Conservation (phyloP, 2,329 filamentous ascomycete genomes). For the Cladosporium colombiae region DNA sequence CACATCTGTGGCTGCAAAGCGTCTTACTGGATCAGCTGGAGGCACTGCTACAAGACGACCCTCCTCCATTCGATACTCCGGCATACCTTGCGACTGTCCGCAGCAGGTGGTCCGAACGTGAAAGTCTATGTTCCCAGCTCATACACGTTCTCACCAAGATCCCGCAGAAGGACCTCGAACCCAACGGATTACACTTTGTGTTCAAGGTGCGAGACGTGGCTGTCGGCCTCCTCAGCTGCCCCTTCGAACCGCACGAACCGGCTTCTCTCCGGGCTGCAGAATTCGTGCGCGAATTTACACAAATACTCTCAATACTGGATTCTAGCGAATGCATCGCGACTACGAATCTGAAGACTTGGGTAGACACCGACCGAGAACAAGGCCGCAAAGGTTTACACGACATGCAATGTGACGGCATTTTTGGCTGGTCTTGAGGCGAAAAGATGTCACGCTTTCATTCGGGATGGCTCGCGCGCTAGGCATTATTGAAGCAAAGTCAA, state of each 20-base stretch:
- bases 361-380: conserved; percentile 17
- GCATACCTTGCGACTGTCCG: conserved; percentile 12
- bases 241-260: conserved; percentile 11
- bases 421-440: not conserved
- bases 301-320: conserved; percentile 11
- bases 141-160: conserved; percentile 15
- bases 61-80: not conserved
- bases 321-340: conserved; percentile 16
- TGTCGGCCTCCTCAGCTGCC: conserved; percentile 15
- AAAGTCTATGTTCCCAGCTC: conserved; percentile 14
- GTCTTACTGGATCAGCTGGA: conserved; percentile 19
- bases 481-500: not conserved
- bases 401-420: not conserved
- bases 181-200: conserved; percentile 12
- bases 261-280: conserved; percentile 15
- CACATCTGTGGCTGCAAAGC: conserved; percentile 18
- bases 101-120: conserved; percentile 15
- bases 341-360: conserved; percentile 20
- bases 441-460: not conserved
- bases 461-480: not conserved
- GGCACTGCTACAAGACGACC: not conserved
- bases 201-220: conserved; percentile 20
- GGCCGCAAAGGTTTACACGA: not conserved
- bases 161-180: conserved; percentile 3
- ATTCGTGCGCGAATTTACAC: conserved; percentile 17